Conservation (phyloP, 2,329 filamentous ascomycete genomes). For the Fusarium compactum region DNA sequence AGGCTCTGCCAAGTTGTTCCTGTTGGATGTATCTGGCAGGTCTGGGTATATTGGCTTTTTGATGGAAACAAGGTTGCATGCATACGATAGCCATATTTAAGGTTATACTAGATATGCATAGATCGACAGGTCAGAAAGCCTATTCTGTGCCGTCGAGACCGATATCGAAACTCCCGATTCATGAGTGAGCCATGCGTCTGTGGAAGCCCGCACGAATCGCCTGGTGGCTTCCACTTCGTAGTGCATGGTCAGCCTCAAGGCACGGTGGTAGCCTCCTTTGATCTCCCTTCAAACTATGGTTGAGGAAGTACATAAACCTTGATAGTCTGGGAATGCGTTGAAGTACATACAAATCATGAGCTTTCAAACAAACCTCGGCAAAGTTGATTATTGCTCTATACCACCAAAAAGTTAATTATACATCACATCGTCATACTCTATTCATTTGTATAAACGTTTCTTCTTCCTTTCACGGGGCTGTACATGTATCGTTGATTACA, state of each 20-base stretch:
- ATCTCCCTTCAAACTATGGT: too few species aligned
- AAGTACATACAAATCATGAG: neutral
- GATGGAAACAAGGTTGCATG: neutral
- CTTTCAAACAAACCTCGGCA: neutral
- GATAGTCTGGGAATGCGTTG: accelerated
- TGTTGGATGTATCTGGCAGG: neutral
- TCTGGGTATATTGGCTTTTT: neutral
- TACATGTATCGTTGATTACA: too few species aligned
- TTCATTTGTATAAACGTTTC: too few species aligned
- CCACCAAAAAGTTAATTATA: neutral
- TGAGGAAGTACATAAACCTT: neutral
- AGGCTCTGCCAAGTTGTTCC: neutral
- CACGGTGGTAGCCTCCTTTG: neutral
- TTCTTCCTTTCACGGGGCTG: too few species aligned
- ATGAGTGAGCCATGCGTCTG: neutral
- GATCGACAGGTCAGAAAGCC: neutral
- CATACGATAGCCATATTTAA: neutral
- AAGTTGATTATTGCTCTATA: neutral
- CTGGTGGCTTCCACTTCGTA: neutral
- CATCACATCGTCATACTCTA: neutral
- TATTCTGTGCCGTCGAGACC: neutral
- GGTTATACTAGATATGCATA: neutral
- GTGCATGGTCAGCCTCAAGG: neutral
- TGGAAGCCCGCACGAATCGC: neutral
- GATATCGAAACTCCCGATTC: neutral